These are phyloP conservation scores for Capsicum baccatum DNA, from an alignment of 257 asterid species.

Conservation along the genomic window DNA sequence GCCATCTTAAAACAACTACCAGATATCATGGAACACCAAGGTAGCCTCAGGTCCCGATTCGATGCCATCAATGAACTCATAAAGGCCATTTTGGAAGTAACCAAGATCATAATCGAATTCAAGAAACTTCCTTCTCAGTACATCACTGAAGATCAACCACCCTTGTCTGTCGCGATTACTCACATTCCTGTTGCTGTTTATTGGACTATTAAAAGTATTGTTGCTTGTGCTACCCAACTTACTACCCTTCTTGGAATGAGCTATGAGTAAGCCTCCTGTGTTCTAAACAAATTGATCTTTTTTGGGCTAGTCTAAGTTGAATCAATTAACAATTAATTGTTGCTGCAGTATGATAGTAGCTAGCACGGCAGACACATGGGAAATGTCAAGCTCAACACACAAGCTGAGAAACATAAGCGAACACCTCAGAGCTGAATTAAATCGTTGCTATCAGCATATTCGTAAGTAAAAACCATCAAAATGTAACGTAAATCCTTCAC, in stretches of 20 bases:
- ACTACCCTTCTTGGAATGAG: constrained; percentile 53
- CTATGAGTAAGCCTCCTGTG: constrained; percentile 51
- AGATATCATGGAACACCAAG: constrained; percentile 52
- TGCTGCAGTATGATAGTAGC: constrained; percentile 52
- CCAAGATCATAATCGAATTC: constrained; percentile 60
- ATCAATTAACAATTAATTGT: not conserved
- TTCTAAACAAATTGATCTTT: not conserved
- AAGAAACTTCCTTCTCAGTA: constrained; percentile 61
- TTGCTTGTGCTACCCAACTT: constrained; percentile 68
- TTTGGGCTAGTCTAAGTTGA: not conserved
- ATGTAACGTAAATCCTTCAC: not conserved
- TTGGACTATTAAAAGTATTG: constrained; percentile 73
- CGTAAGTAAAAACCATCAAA: constrained; percentile 38
- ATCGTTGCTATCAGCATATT: constrained; percentile 55
- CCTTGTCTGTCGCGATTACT: constrained; percentile 46
- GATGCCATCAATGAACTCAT: constrained; percentile 63
- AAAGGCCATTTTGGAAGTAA: constrained; percentile 58
- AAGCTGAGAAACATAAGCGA: constrained; percentile 57
- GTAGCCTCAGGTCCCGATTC: constrained; percentile 53
- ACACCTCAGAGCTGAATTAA: constrained; percentile 61
- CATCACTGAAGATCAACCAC: constrained; percentile 57
- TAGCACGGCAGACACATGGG: constrained; percentile 67
- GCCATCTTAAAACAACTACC: constrained; percentile 67
- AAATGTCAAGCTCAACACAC: constrained; percentile 64
- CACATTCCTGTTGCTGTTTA: constrained; percentile 68